phyloP scores from a whole-genome alignment of 2,329 filamentous ascomycete genomes.

The Scytalidium lignicola region DNA sequence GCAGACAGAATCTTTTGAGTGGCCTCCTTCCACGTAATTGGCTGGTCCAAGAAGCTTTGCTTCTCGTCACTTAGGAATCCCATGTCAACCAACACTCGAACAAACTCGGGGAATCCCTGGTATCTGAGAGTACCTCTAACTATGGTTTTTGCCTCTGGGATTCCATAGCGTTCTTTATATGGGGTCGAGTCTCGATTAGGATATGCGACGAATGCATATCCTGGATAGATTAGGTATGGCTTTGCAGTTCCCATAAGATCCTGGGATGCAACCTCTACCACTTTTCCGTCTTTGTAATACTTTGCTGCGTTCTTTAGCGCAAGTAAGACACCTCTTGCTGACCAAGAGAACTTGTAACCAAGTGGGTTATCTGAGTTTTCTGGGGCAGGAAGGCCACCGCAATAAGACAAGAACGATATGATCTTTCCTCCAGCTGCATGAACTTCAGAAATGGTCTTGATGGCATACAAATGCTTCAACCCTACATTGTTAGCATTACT shows the following conservation, averaged over 20 bases:
- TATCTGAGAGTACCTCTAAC: constrained; percentile 82
- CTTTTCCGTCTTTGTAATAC: constrained; percentile 74
- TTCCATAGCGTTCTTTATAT: constrained; percentile 72
- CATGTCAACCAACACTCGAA: constrained; percentile 81
- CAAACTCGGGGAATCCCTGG: constrained; percentile 84
- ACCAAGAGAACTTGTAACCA: constrained; percentile 83
- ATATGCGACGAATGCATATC: constrained; percentile 86
- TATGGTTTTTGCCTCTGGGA: constrained; percentile 86
- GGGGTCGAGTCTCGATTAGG: constrained; percentile 85
- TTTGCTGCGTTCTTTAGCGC: constrained; percentile 82
- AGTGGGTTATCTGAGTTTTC: constrained; percentile 83
- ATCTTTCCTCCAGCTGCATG: constrained; percentile 85
- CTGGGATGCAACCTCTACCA: constrained; percentile 57
- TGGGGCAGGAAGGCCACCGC: constrained; percentile 68
- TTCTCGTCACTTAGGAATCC: constrained; percentile 77
- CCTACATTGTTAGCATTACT: too few species aligned
- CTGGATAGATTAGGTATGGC: constrained; percentile 86
- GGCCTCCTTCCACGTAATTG: constrained; percentile 78
- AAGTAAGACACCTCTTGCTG: constrained; percentile 77
- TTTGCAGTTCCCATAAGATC: constrained; percentile 85
- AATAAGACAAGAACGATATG: constrained; percentile 75
- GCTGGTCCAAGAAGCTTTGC: constrained; percentile 58
- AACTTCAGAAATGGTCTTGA: constrained; percentile 85
- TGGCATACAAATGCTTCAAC: constrained; percentile 57
- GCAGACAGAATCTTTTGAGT: constrained; percentile 73